A percentile compares a stretch with the other conserved stretches of the same genome.
Conservation (phyloP, 495 filamentous ascomycete genomes). For the Hypoxylon fuscum region DNA sequence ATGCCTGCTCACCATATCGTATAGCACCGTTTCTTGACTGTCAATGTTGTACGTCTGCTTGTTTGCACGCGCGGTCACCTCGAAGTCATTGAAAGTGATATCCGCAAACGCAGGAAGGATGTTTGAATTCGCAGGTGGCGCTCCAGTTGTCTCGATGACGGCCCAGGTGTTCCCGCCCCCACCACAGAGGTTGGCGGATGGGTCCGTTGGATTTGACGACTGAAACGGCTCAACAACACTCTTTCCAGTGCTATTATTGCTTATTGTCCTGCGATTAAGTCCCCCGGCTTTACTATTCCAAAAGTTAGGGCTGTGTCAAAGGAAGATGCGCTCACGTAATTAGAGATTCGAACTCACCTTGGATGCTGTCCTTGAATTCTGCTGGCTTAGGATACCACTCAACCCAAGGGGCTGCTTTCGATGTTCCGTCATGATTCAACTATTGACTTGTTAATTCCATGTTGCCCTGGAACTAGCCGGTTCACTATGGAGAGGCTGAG, state of each 20-base stretch:
- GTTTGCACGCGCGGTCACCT: neutral
- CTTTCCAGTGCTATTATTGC: neutral
- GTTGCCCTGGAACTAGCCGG: too few relatives aligned
- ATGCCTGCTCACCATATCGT: neutral
- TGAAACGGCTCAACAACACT: neutral
- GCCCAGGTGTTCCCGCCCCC: neutral
- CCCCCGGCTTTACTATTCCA: neutral
- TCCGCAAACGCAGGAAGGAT: neutral
- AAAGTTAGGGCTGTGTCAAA: neutral
- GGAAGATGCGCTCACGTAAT: neutral
- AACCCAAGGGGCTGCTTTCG: neutral
- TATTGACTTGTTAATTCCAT: neutral
- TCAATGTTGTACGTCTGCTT: neutral
- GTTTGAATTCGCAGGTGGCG: neutral
- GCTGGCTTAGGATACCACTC: neutral
- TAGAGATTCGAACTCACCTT: neutral
- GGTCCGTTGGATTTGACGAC: neutral
- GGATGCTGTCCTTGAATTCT: neutral
- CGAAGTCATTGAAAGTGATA: neutral
- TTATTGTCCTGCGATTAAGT: neutral
- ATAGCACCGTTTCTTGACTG: neutral
- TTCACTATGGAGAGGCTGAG: too few relatives aligned
- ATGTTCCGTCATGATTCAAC: neutral
- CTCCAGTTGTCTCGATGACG: neutral
- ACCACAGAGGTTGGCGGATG: neutral